Percentiles rank a stretch among this genome's conserved stretches.
Evolutionary conservation across 441 rosid species (phyloP).

Genomic region (Macaranga tanarius): DNA sequence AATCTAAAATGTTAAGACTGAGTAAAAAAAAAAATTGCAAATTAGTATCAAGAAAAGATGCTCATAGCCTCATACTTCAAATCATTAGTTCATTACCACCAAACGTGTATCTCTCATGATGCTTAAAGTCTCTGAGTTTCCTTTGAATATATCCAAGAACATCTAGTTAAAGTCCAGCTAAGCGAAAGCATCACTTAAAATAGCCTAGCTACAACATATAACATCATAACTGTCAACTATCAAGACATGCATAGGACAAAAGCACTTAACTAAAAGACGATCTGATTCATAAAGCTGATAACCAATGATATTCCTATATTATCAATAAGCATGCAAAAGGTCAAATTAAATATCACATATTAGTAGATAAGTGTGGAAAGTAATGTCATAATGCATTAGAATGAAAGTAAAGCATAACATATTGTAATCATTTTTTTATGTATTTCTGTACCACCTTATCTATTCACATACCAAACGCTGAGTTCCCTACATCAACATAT

Average conservation of each 20-base stretch:
- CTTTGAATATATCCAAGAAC: not conserved
- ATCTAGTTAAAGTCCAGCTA: not conserved
- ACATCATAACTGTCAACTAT: not conserved
- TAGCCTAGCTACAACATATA: not conserved
- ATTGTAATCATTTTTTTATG: constrained; percentile 42
- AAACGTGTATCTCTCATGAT: not conserved
- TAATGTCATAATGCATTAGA: constrained; percentile 15
- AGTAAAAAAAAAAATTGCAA: not conserved
- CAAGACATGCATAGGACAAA: not conserved
- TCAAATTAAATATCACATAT: not conserved
- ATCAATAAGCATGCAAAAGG: not conserved
- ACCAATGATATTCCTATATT: not conserved
- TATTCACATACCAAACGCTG: constrained; percentile 60
- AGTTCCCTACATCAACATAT: constrained; percentile 63
- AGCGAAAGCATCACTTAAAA: not conserved
- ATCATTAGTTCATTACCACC: not conserved
- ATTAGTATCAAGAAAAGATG: not conserved
- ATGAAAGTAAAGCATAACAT: constrained; percentile 14
- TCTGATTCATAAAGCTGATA: not conserved
- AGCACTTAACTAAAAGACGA: not conserved
- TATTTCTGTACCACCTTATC: constrained; percentile 62
- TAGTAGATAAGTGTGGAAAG: not conserved
- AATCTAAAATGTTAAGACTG: not conserved
- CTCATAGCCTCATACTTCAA: no score
- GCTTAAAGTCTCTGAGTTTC: not conserved